Base-by-base conservation (phyloP, 768 basidiomycete genomes). In the Cyclocybe aegerita region DNA sequence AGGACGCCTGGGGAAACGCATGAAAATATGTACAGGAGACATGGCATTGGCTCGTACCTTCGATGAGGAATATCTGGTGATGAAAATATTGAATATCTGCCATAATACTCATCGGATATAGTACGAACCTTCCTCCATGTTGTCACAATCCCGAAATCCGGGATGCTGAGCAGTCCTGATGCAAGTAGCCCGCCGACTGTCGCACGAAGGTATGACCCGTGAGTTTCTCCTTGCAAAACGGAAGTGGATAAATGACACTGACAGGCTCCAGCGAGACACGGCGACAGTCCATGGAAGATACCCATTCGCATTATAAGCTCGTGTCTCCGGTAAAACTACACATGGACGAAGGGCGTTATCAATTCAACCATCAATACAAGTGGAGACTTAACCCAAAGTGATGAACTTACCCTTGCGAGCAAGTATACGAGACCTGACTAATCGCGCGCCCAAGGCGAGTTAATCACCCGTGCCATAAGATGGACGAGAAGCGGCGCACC, bases 401-500 rank as follows among this genome's bases (percentile, higher is more conserved):
- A 37, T 44, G 5, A 10, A 61, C 68, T 44, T 55, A 74, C 74
- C 36, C 70, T 60, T 17, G 73, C 65, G 30, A 76, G 46, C 17
- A 68, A 59, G 45, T 75, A 75, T 9, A 70, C 65, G 43, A 77
- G 53, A 4, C 72, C 75, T 9, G 72, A 68, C 71, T 72, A 50
- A 30, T 43, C 33, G 23, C 23, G 23, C 23, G 23, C 23, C 23
- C 23, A 23, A 23, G 23, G 23, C 23, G 23, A 23, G 23, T 23
- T 23, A 23, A 23, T 23, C 23, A 23, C 23, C 23, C 23, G 23
- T 23, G 23, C 3, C 23, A 23, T 23, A 23, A 23, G 3, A 23
- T 23, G 23, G 23, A 23, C 2, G 23, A 23, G 23, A 23, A 23
- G 23, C 23, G 5, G 5, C 23, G 23, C 23, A 23, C 23, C 23